Evolutionary conservation across 2,329 filamentous ascomycete genomes (phyloP), one percentile per base, ranked within the genome.

Genomic region (Aspergillus fructus): DNA sequence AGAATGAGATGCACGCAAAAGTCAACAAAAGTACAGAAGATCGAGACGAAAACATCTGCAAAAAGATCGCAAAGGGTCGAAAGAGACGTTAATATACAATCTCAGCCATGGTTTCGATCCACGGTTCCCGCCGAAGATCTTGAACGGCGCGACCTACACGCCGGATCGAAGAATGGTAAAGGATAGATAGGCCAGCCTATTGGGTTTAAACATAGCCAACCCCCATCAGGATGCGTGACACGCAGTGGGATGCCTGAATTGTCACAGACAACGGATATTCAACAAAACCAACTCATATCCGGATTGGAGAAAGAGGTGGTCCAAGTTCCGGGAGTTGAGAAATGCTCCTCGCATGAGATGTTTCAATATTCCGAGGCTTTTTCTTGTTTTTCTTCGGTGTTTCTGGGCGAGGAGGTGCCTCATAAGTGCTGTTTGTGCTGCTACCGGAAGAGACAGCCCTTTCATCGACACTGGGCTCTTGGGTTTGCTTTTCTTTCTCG

Each of bases 391-490:
- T 58, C 41, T 69, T 68, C 15, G 68, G 64, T 11, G 71, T 70
- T 30, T 66, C 61, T 5, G 74, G 71, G 39, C 68, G 71, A 48
- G 65, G 62, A 19, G 61, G 56, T 47, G 71, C 62, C 51, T 74
- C 66, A 60, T 68, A 52, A 77, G 81, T 62, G 42, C 79, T 65
- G 46, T 78, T 78, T 64, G 85, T 83, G 72, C 79, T 83, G 63
- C 85, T 88, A 61, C 85, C 87, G 9, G 87, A 88, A 3, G 87
- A 88, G 12, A 85, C 69, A 33, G 82, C 82, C 43, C 83, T 78
- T 53, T 87, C 85, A 40, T 86, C 80, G n/a, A 61, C 61, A 41
- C 64, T 65, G 41, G 63, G 54, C 51, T 62, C 56, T 13, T 55
- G 59, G 7, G 63, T 62, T 21, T 70, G 65, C 60, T 64, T 66